phyloP scores from a whole-genome alignment of 371 early-diverging fungal species.

The Conidiobolus incongruus region DNA sequence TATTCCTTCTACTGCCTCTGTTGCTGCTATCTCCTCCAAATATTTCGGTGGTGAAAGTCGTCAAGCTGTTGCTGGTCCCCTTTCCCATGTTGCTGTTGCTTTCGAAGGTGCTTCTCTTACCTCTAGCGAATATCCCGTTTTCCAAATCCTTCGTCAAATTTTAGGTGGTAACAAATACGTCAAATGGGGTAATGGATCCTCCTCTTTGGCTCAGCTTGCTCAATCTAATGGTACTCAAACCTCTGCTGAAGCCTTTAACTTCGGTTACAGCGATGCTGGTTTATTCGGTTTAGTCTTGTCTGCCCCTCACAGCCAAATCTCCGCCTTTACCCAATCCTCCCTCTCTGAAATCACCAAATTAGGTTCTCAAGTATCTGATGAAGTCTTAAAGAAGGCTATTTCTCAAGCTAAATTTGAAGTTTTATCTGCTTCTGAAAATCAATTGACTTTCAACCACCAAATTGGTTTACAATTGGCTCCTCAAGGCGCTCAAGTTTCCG shows the following conservation, averaged over 20 bases:
- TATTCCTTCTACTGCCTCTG: constrained; percentile 18
- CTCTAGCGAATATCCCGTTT: constrained; percentile 42
- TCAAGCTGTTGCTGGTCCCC: constrained; percentile 23
- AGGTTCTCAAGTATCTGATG: constrained; percentile 24
- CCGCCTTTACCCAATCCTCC: constrained; percentile 33
- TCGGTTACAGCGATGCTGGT: constrained; percentile 81
- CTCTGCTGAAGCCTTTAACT: constrained; percentile 51
- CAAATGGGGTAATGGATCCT: constrained; percentile 51
- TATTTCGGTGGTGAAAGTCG: constrained; percentile 75
- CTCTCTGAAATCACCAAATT: constrained; percentile 44
- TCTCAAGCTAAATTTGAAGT: constrained; percentile 65
- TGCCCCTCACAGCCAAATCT: constrained; percentile 30
- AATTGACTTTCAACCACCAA: constrained; percentile 16
- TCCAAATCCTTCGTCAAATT: constrained; percentile 52
- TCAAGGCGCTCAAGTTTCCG: constrained; percentile 18
- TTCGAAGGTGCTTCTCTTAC: constrained; percentile 65
- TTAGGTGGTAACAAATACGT: constrained; percentile 53
- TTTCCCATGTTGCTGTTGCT: constrained; percentile 17
- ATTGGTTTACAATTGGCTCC: constrained; percentile 16
- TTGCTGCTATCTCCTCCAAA: constrained; percentile 20
- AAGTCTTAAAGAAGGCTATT: constrained; percentile 53
- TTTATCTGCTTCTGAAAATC: constrained; percentile 31
- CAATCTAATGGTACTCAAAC: constrained; percentile 24
- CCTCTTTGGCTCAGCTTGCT: constrained; percentile 44
- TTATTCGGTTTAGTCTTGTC: constrained; percentile 67